These are phyloP conservation scores for Tetratostichococcus sp. DNA, from an alignment of 139 green algal genomes.

Conservation along the genomic window DNA sequence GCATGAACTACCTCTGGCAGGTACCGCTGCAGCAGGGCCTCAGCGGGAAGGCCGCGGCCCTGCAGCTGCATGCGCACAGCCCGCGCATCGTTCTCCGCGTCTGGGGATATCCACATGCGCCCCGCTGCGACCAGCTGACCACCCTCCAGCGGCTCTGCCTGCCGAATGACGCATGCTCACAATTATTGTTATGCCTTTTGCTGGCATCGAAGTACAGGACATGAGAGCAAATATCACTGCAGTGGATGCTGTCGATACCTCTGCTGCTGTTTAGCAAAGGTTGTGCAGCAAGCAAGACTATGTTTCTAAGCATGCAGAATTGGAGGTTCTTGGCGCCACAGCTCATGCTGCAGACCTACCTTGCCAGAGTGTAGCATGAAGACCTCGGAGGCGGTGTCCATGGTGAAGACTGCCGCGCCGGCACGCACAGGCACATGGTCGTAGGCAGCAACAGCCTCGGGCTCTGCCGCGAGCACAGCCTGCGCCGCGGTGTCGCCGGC, in stretches of 20 bases:
- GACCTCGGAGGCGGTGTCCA: conserved; percentile 74
- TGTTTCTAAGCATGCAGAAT: too few relatives aligned
- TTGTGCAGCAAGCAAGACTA: too few relatives aligned
- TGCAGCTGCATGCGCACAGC: conserved; percentile 71
- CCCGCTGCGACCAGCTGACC: conserved; percentile 72
- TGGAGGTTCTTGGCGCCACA: too few relatives aligned
- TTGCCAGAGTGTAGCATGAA: conserved; percentile 70
- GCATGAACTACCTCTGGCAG: conserved; percentile 57
- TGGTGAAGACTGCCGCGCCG: conserved; percentile 72
- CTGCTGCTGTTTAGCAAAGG: too few relatives aligned
- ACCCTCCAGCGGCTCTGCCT: conserved; percentile 68
- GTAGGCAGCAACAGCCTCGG: conserved; percentile 74
- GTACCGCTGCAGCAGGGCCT: conserved; percentile 67
- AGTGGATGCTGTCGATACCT: too few relatives aligned
- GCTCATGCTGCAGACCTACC: too few relatives aligned
- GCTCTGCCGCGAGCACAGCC: conserved; percentile 27
- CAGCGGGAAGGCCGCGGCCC: conserved; percentile 58
- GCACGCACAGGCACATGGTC: conserved; percentile 63
- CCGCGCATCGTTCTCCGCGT: conserved; percentile 71
- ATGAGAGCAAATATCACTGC: too few relatives aligned
- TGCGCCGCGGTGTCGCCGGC: conserved; percentile 36
- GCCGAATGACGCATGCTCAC: too few relatives aligned
- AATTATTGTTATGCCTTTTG: too few relatives aligned
- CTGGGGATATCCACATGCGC: conserved; percentile 70
- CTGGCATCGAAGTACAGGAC: too few relatives aligned